A percentile compares a stretch with the other conserved stretches of the same genome.
phyloP scores from a whole-genome alignment of 2,329 filamentous ascomycete genomes.

The Myriosclerotinia scirpicola region DNA sequence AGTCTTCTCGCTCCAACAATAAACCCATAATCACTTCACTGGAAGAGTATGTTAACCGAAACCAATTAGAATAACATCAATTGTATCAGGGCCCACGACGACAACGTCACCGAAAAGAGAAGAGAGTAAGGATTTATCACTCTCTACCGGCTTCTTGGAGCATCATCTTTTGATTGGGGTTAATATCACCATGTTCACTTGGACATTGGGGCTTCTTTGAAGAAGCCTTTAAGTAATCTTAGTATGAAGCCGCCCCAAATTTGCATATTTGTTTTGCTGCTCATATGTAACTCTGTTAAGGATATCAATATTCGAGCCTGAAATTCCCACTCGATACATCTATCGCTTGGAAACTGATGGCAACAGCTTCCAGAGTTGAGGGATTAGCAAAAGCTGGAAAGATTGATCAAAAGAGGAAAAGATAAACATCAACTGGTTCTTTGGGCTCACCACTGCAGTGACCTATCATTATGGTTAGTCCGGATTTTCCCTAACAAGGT shows the following conservation, averaged over 20 bases:
- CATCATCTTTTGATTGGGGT: background rate
- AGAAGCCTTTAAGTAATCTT: background rate
- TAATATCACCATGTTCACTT: background rate
- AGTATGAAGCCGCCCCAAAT: background rate
- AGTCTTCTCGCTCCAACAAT: background rate
- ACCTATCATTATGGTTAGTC: background rate
- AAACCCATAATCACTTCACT: background rate
- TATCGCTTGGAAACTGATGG: background rate
- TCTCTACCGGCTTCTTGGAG: background rate
- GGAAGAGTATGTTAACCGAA: background rate
- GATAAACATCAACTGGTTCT: background rate
- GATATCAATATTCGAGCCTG: background rate
- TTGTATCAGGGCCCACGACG: background rate
- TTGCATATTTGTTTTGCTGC: background rate
- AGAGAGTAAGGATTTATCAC: background rate
- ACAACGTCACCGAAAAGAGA: background rate
- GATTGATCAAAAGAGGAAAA: background rate
- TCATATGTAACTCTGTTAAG: background rate
- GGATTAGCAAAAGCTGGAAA: background rate
- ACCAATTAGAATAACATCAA: background rate
- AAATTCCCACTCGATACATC: background rate
- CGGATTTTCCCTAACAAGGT: background rate
- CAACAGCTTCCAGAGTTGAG: background rate
- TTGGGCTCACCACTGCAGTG: background rate
- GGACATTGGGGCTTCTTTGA: background rate